Base-by-base conservation (phyloP, 1,284 basidiomycete species). In the Neonothopanus nambi region DNA sequence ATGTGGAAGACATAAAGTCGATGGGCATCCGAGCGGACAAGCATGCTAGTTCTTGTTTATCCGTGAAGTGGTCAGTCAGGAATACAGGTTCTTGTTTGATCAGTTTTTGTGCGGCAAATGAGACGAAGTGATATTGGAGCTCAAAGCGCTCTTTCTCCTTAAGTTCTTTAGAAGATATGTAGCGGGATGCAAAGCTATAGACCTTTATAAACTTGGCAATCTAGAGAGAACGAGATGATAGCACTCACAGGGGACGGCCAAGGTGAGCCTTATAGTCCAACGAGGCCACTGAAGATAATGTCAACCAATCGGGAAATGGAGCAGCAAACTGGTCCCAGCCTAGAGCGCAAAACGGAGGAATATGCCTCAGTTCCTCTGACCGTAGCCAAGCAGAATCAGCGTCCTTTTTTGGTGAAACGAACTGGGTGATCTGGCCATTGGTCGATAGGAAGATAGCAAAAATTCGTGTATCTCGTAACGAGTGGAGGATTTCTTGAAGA, bases 341-440 rank as follows among this genome's bases (percentile, higher is more conserved):
- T 5, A 45, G 43, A 11, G 43, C 43, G n/a, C 43, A 45, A 45
- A 45, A 45, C 23, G n/a, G 43, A 24, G 43, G 43, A 9, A 45
- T 45, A 6, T 23, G n/a, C 9, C 43, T 7, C 7, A 45, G 43
- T 26, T 18, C n/a, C 28, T 23, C 43, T 15, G 8, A 15, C 24
- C 9, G 43, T 20, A 45, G 13, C 24, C 8, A 15, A 26, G 20
- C 24, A n/a, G n/a, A n/a, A n/a, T n/a, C n/a, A 26, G 24, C 24
- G 6, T 45, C 23, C 20, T 15, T 4, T 45, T 21, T 28, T 28
- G n/a, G 30, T 23, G 11, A 12, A 12, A 17, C 30, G 9, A 28
- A 42, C 11, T 43, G 13, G 23, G 9, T 7, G 11, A 45, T 45
- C 23, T 28, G 26, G 26, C 43, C 13, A 45, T 7, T 11, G 28